A percentile compares a stretch with the other conserved stretches of the same genome.
These are phyloP conservation scores for Ceratopteris richardii DNA, from an alignment of 75 land plant genomes.

Conservation along the genomic window DNA sequence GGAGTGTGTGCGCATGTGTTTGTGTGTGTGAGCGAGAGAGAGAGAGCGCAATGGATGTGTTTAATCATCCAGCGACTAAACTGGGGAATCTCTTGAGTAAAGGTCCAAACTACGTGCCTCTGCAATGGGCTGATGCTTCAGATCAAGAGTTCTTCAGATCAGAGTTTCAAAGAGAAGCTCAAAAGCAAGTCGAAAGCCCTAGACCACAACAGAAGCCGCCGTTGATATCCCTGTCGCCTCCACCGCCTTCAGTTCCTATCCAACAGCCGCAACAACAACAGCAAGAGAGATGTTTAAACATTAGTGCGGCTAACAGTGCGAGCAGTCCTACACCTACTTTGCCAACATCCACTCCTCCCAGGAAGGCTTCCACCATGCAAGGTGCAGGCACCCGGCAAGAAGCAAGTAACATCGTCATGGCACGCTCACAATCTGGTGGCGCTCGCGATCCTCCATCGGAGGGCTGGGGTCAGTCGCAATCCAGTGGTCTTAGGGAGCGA, in stretches of 20 bases:
- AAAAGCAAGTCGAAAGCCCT: conserved; percentile 1
- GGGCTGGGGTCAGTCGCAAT: background rate
- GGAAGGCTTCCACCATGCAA: no score
- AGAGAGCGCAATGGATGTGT: background rate
- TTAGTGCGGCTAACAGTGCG: background rate
- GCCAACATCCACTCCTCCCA: no score
- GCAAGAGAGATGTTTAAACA: background rate
- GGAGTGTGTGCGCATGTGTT: no score
- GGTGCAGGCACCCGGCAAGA: no score
- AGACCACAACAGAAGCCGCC: background rate
- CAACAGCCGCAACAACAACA: no score
- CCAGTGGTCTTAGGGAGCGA: no score
- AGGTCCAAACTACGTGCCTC: background rate
- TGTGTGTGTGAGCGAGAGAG: no score
- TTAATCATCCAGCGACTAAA: background rate
- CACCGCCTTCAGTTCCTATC: no score
- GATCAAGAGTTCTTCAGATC: conserved; percentile 1
- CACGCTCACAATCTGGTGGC: background rate
- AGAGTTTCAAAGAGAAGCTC: background rate
- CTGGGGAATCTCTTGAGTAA: background rate
- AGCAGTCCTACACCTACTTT: no score
- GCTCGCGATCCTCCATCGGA: background rate
- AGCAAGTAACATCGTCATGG: no score
- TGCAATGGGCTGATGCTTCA: background rate
- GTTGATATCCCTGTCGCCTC: no score